Base-by-base conservation (phyloP, 805 yeast genomes). In the Dipodascus geniculatus region DNA sequence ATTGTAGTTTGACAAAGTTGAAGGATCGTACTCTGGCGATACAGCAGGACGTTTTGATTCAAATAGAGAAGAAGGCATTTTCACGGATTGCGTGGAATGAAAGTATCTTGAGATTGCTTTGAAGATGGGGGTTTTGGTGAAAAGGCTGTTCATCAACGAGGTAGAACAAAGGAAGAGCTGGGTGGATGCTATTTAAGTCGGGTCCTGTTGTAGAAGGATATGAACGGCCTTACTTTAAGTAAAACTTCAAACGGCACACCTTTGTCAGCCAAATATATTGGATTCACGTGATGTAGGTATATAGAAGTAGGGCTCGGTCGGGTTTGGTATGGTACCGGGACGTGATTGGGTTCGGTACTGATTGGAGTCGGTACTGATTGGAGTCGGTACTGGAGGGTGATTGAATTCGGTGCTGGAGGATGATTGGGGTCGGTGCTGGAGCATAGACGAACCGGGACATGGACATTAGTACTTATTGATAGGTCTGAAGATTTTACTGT, bases 1-100 rank as follows among this genome's bases (percentile, higher is more conserved):
- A 17, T 61, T 58, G 66, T 87, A 89, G 65, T 83, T 85, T 47
- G 96, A 87, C 49, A 82, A 72, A 2, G 96, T 86, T 1, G 95
- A 84, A 22, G 85, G 84, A 66, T 89, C 96, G 20, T 55, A n/a
- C 42, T 57, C 62, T 11, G 60, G 60, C 23, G 57, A 53, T n/a
- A 24, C 50, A 4, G 44, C 48, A 20, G 60, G 59, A 9, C 57
- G 17, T 11, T 33, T 48, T 20, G 24, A 22, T 28, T 56, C 54
- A 22, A 52, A 42, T n/a, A 54, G 48, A 2, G 57, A 23, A 23
- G 54, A 23, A 38, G 55, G 42, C 56, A 51, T 56, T 35, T 22
- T 52, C 47, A 19, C n/a, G 9, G 17, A 38, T 2, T 42, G 49
- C 19, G 17, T 9, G 8, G 48, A 38, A 38, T 38, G 44, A n/a